Percentiles rank a stretch among this genome's conserved stretches.
Evolutionary conservation across 2,329 filamentous ascomycete genomes (phyloP).

Genomic region (Xylaria sp.): DNA sequence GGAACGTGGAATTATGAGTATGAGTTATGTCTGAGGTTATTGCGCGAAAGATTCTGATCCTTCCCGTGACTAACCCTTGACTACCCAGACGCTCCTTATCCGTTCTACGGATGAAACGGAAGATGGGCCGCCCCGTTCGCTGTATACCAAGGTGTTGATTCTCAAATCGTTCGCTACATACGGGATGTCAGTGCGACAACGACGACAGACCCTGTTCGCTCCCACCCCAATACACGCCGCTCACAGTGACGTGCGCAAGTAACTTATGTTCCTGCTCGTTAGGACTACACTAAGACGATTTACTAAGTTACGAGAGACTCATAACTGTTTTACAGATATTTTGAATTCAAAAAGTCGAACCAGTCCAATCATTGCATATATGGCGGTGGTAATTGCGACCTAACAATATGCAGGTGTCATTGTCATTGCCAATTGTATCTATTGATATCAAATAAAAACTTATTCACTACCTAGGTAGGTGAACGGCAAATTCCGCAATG

Average conservation of each 20-base stretch:
- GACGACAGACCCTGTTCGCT: not conserved
- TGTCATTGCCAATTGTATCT: not conserved
- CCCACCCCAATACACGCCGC: not conserved
- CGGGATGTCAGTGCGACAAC: not conserved
- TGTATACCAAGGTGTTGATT: not conserved
- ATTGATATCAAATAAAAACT: not conserved
- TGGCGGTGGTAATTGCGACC: not conserved
- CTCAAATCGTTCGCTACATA: not conserved
- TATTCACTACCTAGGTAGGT: no score
- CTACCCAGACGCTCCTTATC: not conserved
- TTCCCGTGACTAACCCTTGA: not conserved
- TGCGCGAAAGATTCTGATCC: not conserved
- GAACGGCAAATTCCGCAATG: conserved; percentile 23
- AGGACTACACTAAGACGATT: no score
- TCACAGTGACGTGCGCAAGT: not conserved
- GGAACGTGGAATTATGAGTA: not conserved
- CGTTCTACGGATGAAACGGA: not conserved
- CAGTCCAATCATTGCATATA: not conserved
- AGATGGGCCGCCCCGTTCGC: not conserved
- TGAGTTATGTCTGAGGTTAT: not conserved
- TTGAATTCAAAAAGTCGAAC: not conserved
- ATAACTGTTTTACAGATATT: not conserved
- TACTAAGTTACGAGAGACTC: not conserved
- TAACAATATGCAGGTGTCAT: not conserved
- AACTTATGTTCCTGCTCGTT: not conserved